A percentile compares a stretch with the other conserved stretches of the same genome.
Conservation (phyloP, 1,284 basidiomycete species). For the Ceratorhiza oryzae-sativae region DNA sequence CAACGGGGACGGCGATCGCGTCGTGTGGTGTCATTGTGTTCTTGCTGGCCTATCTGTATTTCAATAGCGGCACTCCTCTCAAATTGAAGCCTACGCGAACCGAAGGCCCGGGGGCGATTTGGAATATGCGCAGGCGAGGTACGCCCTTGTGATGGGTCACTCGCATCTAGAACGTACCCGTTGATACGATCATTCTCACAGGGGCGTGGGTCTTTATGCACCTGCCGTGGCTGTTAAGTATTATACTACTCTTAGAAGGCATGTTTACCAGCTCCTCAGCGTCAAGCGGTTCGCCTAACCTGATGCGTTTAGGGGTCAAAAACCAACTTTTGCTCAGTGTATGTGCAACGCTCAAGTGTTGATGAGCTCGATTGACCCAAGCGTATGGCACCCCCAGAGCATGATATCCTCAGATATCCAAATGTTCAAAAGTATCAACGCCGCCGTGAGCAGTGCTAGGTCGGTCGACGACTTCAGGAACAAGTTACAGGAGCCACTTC, state of each 20-base stretch:
- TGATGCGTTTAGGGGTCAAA: constrained; percentile 8
- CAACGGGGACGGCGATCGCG: neutral
- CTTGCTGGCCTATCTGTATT: constrained; percentile 25
- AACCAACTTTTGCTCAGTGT: constrained; percentile 24
- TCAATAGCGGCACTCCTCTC: constrained; percentile 7
- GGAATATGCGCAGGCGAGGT: too few relatives aligned
- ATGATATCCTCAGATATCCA: too few relatives aligned
- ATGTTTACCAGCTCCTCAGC: neutral
- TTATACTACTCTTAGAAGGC: constrained; percentile 18
- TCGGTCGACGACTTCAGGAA: too few relatives aligned
- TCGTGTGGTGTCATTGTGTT: constrained; percentile 25
- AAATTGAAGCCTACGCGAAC: neutral
- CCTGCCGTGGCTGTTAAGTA: constrained; percentile 25
- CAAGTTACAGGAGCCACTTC: too few relatives aligned
- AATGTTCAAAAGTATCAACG: too few relatives aligned
- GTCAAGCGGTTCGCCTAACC: neutral
- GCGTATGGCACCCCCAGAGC: too few relatives aligned
- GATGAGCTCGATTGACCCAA: too few relatives aligned
- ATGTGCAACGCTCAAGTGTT: neutral
- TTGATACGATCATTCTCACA: too few relatives aligned
- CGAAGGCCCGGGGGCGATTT: too few relatives aligned
- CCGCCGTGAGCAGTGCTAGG: too few relatives aligned
- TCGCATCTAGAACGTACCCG: too few relatives aligned
- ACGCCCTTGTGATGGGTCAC: too few relatives aligned
- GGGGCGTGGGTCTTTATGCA: constrained; percentile 26